Base-by-base conservation (phyloP, 2,329 filamentous ascomycete genomes). In the Microcyclosporella mali region DNA sequence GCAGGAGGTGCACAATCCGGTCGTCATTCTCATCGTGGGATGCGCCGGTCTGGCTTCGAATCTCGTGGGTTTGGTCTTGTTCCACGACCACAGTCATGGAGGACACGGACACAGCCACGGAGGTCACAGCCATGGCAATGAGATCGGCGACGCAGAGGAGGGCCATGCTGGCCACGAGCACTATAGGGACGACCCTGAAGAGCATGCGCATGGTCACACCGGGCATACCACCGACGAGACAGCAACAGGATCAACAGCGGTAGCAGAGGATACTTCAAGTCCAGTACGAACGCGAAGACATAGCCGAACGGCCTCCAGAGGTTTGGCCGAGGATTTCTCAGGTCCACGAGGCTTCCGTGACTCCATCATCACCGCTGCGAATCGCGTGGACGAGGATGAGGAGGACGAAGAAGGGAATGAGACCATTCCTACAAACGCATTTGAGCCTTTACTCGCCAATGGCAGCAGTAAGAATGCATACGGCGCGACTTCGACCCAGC, bases 51-150 rank as follows among this genome's bases (percentile, higher is more conserved):
- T 98, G 11, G 74, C 81, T 6, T 95, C 89, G 25, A 98, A 98
- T 60, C 76, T 97, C 15, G 70, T 90, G 37, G 92, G 92, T 2
- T 82, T 98, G 50, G 77, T 90, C 43, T 80, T 98, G 25, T 87
- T 98, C 58, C 92, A 94, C 55, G 90, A 94, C 43, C 90, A 97
- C 62, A 86, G 87, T 2, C 90, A 97, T 63, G 79, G 79, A 11
- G 87, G 92, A 61, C 74, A 70, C 33, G 65, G 65, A 6, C 74
- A 81, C 52, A 74, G 70, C 2, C 74, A 79, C 58, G 63, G 63
- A 37, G 52, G 47, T 17, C 59, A 64, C 28, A 46, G 44, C 14
- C 61, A 64, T 34, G 51, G 50, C 14, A 16, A 40, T 15, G 61
- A 63, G 30, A 52, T 70, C 38, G 61, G 49, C 37, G 62, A 71